Percentiles rank a stretch among this genome's conserved stretches.
Conservation (phyloP, 306 rosid genomes). For the Prunus campanulata region DNA sequence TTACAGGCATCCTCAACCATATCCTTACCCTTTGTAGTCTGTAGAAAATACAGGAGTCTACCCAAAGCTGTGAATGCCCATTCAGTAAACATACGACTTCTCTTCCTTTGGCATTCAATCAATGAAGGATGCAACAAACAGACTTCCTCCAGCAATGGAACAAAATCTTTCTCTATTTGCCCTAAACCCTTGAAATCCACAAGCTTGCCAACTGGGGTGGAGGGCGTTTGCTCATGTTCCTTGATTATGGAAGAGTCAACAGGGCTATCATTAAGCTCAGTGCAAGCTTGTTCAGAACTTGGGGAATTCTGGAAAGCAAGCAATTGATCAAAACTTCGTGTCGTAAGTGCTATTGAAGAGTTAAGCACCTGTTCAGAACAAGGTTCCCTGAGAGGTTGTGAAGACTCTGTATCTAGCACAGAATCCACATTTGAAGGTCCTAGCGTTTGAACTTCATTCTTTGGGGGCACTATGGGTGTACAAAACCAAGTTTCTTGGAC, state of each 20-base stretch:
- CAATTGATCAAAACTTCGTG: too few species aligned
- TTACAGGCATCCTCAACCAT: background rate
- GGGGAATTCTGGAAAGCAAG: background rate
- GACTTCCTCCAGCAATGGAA: slow-evolving; percentile 13
- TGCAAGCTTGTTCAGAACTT: background rate
- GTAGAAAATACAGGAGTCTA: slow-evolving; percentile 1
- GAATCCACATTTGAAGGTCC: slow-evolving; percentile 1
- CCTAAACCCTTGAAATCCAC: slow-evolving; percentile 12
- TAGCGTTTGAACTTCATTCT: slow-evolving; percentile 1
- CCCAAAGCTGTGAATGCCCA: slow-evolving; percentile 20
- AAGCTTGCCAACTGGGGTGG: background rate
- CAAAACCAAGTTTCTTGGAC: background rate
- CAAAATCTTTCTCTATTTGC: background rate
- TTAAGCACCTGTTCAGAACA: background rate
- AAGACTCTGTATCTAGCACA: background rate
- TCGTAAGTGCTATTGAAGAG: too few species aligned
- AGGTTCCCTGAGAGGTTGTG: background rate
- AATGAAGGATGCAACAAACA: slow-evolving; percentile 7
- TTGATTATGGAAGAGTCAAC: background rate
- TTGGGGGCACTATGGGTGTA: background rate
- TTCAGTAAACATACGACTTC: slow-evolving; percentile 1
- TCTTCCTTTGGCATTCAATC: background rate
- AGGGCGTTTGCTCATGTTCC: background rate
- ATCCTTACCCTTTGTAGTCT: slow-evolving; percentile 2
- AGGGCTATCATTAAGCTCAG: background rate